Evolutionary conservation across 352 stramenopile genomes (phyloP), one percentile per base, ranked within the genome.

Genomic region (Halophytophthora batemanensis): DNA sequence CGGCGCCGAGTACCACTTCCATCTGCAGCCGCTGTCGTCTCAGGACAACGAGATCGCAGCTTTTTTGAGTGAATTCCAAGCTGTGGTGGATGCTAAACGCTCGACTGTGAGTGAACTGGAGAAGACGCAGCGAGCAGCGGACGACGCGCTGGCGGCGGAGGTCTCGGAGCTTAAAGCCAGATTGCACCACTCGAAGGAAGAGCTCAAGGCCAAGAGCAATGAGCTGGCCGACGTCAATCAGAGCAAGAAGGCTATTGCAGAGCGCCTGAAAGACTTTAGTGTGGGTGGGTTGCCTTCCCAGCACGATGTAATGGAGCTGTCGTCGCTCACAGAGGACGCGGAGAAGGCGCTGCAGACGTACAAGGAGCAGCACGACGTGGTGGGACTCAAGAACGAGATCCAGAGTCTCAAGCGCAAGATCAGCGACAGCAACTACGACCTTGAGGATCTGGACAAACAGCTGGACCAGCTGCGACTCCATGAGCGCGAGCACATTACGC

Each of bases 1-100:
- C 10, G 71, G 81, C 2, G 71, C 64, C 8, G 84, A 83, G 46
- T 87, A 92, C 51, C 53, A 68, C 13, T 83, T 92, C 39, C 66
- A 83, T 25, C 43, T 69, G 11, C 69, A 77, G 28, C 64, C 68
- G 1, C 35, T 92, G 14, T 75, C 74, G 19, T 74, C 75, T 0
- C 66, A 85, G 47, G 63, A 70, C 5, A 64, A 77, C 3, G 77
- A 82, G n/a, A 61, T 89, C 23, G 70, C 67, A 17, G 56, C 64
- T 8, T 88, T 87, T 35, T 28, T 82, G 1, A 22, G 50, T 1
- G 71, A 77, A 41, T 89, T 91, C 43, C 46, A 67, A 37, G 43
- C 54, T 2, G 56, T 75, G 19, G 70, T 88, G 6, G 41, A 62
- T 18, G 59, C 71, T 7, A 88, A 90, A 33, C 50, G 74, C 21